A percentile compares a stretch with the other conserved stretches of the same genome.
These are phyloP conservation scores for Xylaria sp. DNA, from an alignment of 2,329 filamentous ascomycete genomes.

Conservation along the genomic window DNA sequence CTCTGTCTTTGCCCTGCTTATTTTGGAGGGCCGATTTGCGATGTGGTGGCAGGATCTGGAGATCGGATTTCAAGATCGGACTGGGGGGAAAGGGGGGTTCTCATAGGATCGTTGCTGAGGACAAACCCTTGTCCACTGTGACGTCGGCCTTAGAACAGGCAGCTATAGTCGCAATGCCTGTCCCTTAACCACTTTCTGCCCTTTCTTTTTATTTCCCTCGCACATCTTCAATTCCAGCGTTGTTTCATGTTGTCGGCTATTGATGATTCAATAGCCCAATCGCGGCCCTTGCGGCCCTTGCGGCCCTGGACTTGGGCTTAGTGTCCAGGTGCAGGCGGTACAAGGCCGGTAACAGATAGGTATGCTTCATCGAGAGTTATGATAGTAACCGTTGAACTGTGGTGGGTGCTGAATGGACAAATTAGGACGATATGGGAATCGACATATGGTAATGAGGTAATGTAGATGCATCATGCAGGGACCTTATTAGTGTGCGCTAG, in stretches of 20 bases:
- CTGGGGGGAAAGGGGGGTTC: not conserved
- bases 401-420: conserved; percentile 19
- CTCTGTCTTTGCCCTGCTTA: conserved; percentile 10
- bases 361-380: not conserved
- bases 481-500: conserved; percentile 23
- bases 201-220: not conserved
- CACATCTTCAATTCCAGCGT: not conserved
- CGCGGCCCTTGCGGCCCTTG: too few species aligned
- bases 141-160: conserved; percentile 25
- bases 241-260: not conserved
- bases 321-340: not conserved
- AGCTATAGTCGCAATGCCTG: not conserved
- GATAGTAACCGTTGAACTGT: not conserved
- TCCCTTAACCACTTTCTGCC: not conserved
- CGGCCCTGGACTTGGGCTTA: not conserved
- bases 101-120: not conserved
- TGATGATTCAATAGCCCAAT: not conserved
- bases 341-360: conserved; percentile 3
- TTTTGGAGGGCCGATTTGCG: conserved; percentile 33
- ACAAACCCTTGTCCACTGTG: conserved; percentile 31
- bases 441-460: conserved; percentile 25
- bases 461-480: conserved; percentile 24
- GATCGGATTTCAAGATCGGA: conserved; percentile 42
- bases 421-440: conserved; percentile 22
- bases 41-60: conserved; percentile 34